Evolutionary conservation across 345 rosid species (phyloP).

Genomic region (Salix udensis): DNA sequence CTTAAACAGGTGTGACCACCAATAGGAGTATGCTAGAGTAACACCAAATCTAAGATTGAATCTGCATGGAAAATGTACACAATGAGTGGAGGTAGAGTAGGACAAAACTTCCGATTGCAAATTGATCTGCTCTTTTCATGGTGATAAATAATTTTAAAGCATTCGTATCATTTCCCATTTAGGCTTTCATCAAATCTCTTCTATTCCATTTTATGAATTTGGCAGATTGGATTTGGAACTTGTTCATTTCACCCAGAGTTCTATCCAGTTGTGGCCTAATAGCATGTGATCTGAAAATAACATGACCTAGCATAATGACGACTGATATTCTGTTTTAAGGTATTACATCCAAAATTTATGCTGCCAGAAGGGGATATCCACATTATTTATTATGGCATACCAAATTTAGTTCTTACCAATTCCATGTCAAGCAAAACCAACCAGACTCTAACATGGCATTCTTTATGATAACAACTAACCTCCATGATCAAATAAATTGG

Average conservation of each 20-base stretch:
- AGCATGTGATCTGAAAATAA: not conserved
- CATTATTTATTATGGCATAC: too few species aligned
- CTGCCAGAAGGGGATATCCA: too few species aligned
- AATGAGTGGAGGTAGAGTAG: not conserved
- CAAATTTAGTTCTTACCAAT: not conserved
- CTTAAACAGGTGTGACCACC: not conserved
- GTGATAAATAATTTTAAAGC: not conserved
- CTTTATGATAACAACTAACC: not conserved
- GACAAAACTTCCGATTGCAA: not conserved
- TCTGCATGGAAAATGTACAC: not conserved
- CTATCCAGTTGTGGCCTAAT: not conserved
- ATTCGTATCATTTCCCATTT: not conserved
- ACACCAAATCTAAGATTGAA: not conserved
- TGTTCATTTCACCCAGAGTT: not conserved
- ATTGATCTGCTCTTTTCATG: not conserved
- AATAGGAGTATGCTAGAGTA: not conserved
- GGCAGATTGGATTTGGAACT: not conserved
- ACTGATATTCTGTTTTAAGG: not conserved
- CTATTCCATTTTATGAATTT: not conserved
- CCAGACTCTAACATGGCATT: not conserved
- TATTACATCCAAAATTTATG: too few species aligned
- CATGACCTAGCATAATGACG: not conserved
- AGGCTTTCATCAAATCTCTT: not conserved
- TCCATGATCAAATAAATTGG: not conserved
- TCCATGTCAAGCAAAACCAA: not conserved